A percentile compares a stretch with the other conserved stretches of the same genome.
phyloP scores from a whole-genome alignment of 192 early-diverging fungal genomes.

The Mortierella alpina region DNA sequence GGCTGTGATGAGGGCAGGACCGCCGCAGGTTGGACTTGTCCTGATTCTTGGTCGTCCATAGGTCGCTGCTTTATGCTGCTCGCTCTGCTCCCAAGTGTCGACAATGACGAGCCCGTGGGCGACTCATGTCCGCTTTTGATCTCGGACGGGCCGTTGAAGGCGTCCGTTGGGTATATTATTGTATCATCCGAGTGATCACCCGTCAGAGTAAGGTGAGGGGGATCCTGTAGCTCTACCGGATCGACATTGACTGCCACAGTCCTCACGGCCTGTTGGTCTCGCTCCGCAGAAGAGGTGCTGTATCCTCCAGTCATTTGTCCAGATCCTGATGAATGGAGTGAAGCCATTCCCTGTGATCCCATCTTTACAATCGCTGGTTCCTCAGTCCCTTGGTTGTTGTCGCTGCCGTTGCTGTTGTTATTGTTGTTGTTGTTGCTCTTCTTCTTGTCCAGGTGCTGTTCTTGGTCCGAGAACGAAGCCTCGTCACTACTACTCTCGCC shows the following conservation, averaged over 20 bases:
- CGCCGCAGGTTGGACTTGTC: neutral
- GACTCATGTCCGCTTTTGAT: neutral
- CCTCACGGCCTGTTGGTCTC: neutral
- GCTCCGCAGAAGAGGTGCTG: neutral
- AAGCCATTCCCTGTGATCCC: neutral
- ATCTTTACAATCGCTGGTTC: neutral
- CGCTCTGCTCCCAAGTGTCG: neutral
- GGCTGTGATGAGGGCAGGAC: neutral
- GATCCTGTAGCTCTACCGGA: neutral
- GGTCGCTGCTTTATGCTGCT: neutral
- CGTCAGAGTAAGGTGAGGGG: neutral
- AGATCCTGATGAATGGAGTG: neutral
- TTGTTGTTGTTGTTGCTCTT: slow-evolving; percentile 1
- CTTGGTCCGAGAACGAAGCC: slow-evolving; percentile 17
- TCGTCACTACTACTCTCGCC: slow-evolving; percentile 8
- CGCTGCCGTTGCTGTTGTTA: neutral
- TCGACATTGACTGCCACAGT: neutral
- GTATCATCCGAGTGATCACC: neutral
- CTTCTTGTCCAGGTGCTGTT: slow-evolving; percentile 2
- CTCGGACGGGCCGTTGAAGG: neutral
- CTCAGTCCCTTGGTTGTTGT: neutral
- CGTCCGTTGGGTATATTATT: slow-evolving; percentile 11
- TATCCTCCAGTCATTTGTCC: neutral
- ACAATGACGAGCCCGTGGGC: neutral
- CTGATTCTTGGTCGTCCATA: neutral